Evolutionary conservation across 2,329 filamentous ascomycete species (phyloP).

Genomic region (Diplodia corticola): DNA sequence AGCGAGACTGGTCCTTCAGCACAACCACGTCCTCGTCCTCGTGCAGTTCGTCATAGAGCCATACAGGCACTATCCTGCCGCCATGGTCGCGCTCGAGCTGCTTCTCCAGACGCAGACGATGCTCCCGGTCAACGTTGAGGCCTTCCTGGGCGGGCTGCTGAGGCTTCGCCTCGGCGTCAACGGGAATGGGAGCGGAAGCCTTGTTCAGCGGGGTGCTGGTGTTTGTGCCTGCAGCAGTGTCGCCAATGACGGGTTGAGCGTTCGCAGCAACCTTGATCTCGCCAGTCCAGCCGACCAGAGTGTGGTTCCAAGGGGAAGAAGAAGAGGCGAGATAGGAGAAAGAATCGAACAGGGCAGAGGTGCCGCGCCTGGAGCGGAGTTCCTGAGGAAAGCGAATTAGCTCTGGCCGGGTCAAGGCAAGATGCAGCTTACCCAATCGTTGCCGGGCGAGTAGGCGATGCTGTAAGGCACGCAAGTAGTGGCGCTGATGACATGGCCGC

Average conservation of each 20-base stretch:
- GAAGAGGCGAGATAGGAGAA: slow-evolving; percentile 86
- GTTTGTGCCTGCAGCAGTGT: slow-evolving; percentile 30
- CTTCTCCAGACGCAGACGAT: slow-evolving; percentile 71
- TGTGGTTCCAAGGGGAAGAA: slow-evolving; percentile 84
- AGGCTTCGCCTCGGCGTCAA: slow-evolving; percentile 61
- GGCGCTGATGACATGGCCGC: slow-evolving; percentile 64
- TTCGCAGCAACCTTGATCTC: slow-evolving; percentile 55
- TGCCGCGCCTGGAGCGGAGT: slow-evolving; percentile 75
- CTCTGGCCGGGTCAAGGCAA: background rate
- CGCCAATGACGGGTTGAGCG: slow-evolving; percentile 29
- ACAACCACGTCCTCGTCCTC: slow-evolving; percentile 66
- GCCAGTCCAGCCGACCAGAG: slow-evolving; percentile 90
- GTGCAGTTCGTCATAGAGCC: slow-evolving; percentile 78
- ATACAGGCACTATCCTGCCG: slow-evolving; percentile 82
- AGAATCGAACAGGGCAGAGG: slow-evolving; percentile 89
- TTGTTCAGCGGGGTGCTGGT: slow-evolving; percentile 66
- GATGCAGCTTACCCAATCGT: slow-evolving; percentile 54
- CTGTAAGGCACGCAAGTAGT: slow-evolving; percentile 65
- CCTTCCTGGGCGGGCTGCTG: slow-evolving; percentile 66
- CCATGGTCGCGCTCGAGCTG: slow-evolving; percentile 71
- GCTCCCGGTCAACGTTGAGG: slow-evolving; percentile 67
- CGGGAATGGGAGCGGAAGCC: slow-evolving; percentile 75
- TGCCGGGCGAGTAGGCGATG: slow-evolving; percentile 52
- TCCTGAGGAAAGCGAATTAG: slow-evolving; percentile 52
- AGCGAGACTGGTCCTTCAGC: slow-evolving; percentile 79